Base-by-base conservation (phyloP, 176 grass and related monocot genomes). In the Cenchrus americanus region DNA sequence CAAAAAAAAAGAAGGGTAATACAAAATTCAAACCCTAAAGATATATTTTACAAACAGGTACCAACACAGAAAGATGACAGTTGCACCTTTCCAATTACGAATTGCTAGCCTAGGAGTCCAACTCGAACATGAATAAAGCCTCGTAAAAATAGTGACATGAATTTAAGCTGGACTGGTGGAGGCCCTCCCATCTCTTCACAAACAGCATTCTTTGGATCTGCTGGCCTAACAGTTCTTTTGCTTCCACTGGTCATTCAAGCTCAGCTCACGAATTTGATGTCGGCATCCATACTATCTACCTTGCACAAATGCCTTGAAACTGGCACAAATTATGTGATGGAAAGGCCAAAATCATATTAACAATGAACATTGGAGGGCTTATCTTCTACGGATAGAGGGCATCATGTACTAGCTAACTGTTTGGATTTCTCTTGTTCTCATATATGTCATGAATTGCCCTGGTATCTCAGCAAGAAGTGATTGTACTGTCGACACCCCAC, bases 381-480 rank as follows among this genome's bases (percentile, higher is more conserved):
- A 75, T 62, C 75, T 55, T 83, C 40, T 62, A 69, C 72, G 18
- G 30, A 80, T 19, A 69, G 51, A 32, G 60, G 11, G 34, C 53
- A 83, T 63, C 80, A 75, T 87, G 46, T 87, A 87, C 87, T 77
- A 92, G 80, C 84, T 78, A 70, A 78, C 32, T 65, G 79, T 41
- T 81, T 94, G 85, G 82, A 88, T 87, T 86, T 96, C 91, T 85
- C 93, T 90, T 70, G 89, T 93, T 84, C 89, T 93, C 93, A 99
- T 99, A 78, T 99, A 99, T 67, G 93, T 94, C 89, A 96, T 94
- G 68, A 99, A 96, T 48, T 99, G 97, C 50, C 89, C 87, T 44
- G 97, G 97, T 89, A 99, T 74, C 84, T 99, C 97, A 65, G 93
- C 93, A 89, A 99, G 96, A 92, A 99, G 93, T 71, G 91, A 92